Evolutionary conservation across 768 basidiomycete species (phyloP).

Genomic region (Leccinum disarticulatum): DNA sequence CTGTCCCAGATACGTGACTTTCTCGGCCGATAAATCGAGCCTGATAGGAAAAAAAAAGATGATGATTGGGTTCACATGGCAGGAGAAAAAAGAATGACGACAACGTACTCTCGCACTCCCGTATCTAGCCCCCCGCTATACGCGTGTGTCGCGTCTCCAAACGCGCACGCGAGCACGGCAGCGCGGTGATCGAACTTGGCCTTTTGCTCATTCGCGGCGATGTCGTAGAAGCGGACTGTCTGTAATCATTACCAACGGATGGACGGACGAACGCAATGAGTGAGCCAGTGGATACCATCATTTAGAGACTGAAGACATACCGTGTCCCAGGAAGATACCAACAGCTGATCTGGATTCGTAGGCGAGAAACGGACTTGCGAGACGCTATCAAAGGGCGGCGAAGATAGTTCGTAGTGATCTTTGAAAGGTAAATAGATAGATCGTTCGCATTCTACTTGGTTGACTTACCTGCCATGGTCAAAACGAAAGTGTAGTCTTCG

Average conservation of each 20-base stretch:
- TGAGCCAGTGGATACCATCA: conserved; percentile 23
- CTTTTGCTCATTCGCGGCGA: conserved; percentile 59
- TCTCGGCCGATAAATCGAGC: conserved; percentile 74
- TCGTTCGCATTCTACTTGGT: not conserved
- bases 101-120: conserved; percentile 67
- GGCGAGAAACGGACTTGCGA: conserved; percentile 82
- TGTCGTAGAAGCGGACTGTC: conserved; percentile 60
- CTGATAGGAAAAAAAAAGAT: conserved; percentile 27
- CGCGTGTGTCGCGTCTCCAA: conserved; percentile 60
- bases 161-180: conserved; percentile 82
- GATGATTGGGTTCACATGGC: too few relatives aligned
- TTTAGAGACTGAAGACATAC: conserved; percentile 30
- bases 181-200: conserved; percentile 89
- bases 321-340: conserved; percentile 92
- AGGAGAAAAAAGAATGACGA: not conserved
- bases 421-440: not conserved
- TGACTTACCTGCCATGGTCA: not conserved
- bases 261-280: not conserved
- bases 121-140: conserved; percentile 90
- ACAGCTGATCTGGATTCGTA: conserved; percentile 69
- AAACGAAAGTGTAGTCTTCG: not conserved
- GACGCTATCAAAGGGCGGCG: conserved; percentile 84
- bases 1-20: conserved; percentile 70
- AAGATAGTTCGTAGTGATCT: conserved; percentile 47
- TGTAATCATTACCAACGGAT: conserved; percentile 37